These are phyloP conservation scores for Fagopyrum tataricum DNA, from an alignment of 148 eudicot species.

Conservation along the genomic window DNA sequence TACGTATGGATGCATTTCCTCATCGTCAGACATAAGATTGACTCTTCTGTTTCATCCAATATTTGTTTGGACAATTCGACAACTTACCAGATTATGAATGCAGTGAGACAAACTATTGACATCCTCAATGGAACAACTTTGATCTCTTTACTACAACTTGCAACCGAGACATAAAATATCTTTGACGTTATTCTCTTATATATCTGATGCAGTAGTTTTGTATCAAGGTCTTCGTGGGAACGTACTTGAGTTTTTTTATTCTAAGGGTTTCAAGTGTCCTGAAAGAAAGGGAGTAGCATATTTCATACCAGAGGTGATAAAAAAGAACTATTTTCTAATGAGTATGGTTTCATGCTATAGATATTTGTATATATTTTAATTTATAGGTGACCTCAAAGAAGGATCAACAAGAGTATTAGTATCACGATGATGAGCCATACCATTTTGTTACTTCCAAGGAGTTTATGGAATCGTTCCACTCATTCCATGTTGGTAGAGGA, in stretches of 20 bases:
- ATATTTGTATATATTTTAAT: too few relatives aligned
- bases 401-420: conserved; percentile 15
- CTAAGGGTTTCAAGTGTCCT: too few relatives aligned
- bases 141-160: conserved; percentile 41
- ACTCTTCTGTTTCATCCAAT: too few relatives aligned
- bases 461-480: conserved; percentile 2
- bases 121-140: too few relatives aligned
- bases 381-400: conserved; percentile 18
- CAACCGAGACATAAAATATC: conserved; percentile 39
- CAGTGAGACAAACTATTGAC: too few relatives aligned
- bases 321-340: background rate
- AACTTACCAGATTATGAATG: too few relatives aligned
- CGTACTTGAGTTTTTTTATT: conserved; percentile 32
- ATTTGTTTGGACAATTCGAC: too few relatives aligned
- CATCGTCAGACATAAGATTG: too few relatives aligned
- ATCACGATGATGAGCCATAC: background rate
- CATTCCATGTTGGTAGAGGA: conserved; percentile 2
- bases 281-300: conserved; percentile 44
- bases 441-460: conserved; percentile 4
- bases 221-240: conserved; percentile 39
- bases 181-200: conserved; percentile 48
- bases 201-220: conserved; percentile 32
- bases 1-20: too few relatives aligned
- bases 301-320: conserved; percentile 15
- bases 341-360: too few relatives aligned